Base-by-base conservation (phyloP, 768 basidiomycete species). In the Russula abietina region DNA sequence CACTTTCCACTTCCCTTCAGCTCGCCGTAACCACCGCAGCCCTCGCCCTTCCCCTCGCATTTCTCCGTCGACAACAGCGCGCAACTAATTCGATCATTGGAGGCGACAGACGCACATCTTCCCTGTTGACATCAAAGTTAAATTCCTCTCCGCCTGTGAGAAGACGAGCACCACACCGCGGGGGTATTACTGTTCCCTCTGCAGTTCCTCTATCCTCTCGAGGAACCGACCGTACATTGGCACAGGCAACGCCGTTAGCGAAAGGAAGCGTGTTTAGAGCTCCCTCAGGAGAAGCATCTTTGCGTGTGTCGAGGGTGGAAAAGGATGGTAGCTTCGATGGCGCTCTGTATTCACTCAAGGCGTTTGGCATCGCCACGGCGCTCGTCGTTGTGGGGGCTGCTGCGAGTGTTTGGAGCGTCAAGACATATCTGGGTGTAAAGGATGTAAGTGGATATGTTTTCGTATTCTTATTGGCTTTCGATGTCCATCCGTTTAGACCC, bases 301-400 rank as follows among this genome's bases (percentile, higher is more conserved):
- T 19, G 2, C 16, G 54, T 46, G 36, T 3, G 30, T 52, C 63
- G 6, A 48, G 24, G 33, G 69, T 67, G 6, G 77, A 78, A 46
- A 11, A 46, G 22, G 45, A 22, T 11, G 10, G n/a, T 61, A 71
- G 74, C 41, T 79, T 80, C 67, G 82, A 81, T 50, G 81, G 78
- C 0, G 80, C 80, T 0, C 60, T 87, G 2, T 79, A 84, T 65
- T 80, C 81, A 1, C 74, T 81, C 5, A 87, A 86, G 66, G 88
- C 88, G 0, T 83, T 91, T 45, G 75, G 79, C 3, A 78, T 88
- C 46, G 86, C 88, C 4, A 89, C 88, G 0, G 69, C 80, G 11
- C 68, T 87, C 38, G 87, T 89, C 28, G 68, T 78, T 0, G 71
- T 78, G 3, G 75, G 80, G 28, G 86, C 81, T 0, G 71, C 76